A percentile compares a stretch with the other conserved stretches of the same genome.
Evolutionary conservation across 2,329 filamentous ascomycete genomes (phyloP).

Genomic region (Trichophyton verrucosum): DNA sequence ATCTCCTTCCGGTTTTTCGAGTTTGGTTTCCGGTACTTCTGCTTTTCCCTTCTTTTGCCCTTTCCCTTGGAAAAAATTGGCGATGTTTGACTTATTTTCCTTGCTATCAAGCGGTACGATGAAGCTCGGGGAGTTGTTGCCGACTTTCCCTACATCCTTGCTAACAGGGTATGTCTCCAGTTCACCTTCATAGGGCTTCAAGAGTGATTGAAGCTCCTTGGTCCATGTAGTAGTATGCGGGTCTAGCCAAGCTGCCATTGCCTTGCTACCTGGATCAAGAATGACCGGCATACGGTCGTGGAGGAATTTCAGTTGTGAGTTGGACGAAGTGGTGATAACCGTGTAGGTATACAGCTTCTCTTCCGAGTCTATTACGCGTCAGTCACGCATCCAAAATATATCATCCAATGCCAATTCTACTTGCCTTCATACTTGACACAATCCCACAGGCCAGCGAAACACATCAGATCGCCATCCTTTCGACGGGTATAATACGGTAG

Average conservation of each 20-base stretch:
- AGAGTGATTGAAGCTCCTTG: constrained; percentile 59
- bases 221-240: constrained; percentile 61
- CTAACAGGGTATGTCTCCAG: constrained; percentile 76
- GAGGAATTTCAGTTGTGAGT: constrained; percentile 68
- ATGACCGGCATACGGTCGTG: constrained; percentile 96
- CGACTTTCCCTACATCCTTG: constrained; percentile 86
- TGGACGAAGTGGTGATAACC: constrained; percentile 82
- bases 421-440: constrained; percentile 66
- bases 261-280: constrained; percentile 60
- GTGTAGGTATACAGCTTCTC: constrained; percentile 78
- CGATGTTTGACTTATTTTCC: constrained; percentile 86
- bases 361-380: constrained; percentile 38
- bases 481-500: constrained; percentile 73
- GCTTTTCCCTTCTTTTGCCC: constrained; percentile 18
- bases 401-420: neutral
- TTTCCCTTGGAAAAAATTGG: constrained; percentile 65
- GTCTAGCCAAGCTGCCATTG: constrained; percentile 65
- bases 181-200: constrained; percentile 68
- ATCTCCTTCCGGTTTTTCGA: neutral
- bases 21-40: constrained; percentile 18
- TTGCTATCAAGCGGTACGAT: constrained; percentile 70
- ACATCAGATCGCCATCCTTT: constrained; percentile 73
- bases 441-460: constrained; percentile 86
- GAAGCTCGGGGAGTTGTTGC: constrained; percentile 76
- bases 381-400: neutral